These are phyloP conservation scores for Xerocomus potaroensis DNA, from an alignment of 768 basidiomycete species.

Conservation along the genomic window DNA sequence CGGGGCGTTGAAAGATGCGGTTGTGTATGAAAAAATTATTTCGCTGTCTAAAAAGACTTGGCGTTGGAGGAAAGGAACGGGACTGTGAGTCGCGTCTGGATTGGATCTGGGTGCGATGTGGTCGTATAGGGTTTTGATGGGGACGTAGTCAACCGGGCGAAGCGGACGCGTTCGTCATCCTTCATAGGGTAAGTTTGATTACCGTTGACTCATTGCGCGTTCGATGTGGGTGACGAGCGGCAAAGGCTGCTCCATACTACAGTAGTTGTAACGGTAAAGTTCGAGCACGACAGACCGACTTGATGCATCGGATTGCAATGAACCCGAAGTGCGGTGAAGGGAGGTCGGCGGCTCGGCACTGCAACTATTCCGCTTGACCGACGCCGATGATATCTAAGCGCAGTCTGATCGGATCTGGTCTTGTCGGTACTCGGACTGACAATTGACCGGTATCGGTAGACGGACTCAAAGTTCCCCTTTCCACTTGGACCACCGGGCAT, in stretches of 20 bases:
- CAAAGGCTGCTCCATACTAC: too few relatives aligned
- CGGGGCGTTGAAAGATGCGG: neutral
- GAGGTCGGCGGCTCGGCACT: neutral
- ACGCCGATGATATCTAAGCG: neutral
- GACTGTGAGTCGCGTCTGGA: too few relatives aligned
- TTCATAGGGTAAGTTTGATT: constrained; percentile 2
- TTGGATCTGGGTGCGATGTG: neutral
- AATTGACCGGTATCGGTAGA: neutral
- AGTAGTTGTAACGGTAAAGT: too few relatives aligned
- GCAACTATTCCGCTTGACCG: neutral
- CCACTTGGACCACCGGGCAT: neutral
- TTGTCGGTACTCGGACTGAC: neutral
- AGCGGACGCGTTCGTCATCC: constrained; percentile 1
- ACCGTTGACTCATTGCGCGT: neutral
- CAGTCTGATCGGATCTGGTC: constrained; percentile 2
- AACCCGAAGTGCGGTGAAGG: neutral
- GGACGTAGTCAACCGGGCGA: neutral
- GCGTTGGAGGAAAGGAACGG: neutral
- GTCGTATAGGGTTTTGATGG: neutral
- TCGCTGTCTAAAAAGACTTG: neutral
- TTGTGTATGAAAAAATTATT: neutral
- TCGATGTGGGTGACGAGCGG: neutral
- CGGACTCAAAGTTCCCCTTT: too few relatives aligned
- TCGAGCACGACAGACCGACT: too few relatives aligned
- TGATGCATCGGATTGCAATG: neutral